A percentile compares a stretch with the other conserved stretches of the same genome.
Conservation (phyloP, 2,329 filamentous ascomycete genomes). For the Nannizziopsis arthrosporioides region DNA sequence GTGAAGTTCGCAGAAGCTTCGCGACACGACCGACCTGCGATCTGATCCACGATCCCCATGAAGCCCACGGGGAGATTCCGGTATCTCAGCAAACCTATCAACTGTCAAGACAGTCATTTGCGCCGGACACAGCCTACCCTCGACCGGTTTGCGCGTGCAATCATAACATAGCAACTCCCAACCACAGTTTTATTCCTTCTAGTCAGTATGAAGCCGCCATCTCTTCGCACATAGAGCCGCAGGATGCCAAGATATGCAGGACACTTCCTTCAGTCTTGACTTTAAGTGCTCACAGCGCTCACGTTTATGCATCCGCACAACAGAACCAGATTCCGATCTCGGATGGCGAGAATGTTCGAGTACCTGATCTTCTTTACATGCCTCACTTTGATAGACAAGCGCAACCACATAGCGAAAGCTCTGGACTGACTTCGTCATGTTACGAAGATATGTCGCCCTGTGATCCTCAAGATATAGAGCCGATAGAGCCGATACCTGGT, state of each 20-base stretch:
- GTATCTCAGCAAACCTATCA: background rate
- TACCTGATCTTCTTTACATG: background rate
- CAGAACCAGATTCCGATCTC: background rate
- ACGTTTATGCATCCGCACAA: constrained; percentile 5
- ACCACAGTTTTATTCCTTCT: background rate
- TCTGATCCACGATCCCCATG: background rate
- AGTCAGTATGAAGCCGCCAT: background rate
- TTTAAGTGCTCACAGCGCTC: background rate
- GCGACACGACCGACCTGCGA: background rate
- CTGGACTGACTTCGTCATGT: background rate
- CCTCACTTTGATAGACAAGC: background rate
- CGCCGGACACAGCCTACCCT: background rate
- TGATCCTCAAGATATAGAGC: background rate
- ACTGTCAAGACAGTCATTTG: background rate
- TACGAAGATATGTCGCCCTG: background rate
- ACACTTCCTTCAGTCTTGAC: background rate
- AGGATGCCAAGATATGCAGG: background rate
- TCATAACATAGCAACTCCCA: background rate
- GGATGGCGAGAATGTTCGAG: background rate
- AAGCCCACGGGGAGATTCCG: background rate
- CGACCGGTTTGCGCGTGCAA: background rate
- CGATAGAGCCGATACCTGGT: background rate
- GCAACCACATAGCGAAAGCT: background rate
- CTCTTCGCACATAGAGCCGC: background rate
- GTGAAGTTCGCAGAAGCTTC: background rate